Evolutionary conservation across 495 filamentous ascomycete genomes (phyloP), one percentile per base, ranked within the genome.

Genomic region (Cenococcum geophilum): DNA sequence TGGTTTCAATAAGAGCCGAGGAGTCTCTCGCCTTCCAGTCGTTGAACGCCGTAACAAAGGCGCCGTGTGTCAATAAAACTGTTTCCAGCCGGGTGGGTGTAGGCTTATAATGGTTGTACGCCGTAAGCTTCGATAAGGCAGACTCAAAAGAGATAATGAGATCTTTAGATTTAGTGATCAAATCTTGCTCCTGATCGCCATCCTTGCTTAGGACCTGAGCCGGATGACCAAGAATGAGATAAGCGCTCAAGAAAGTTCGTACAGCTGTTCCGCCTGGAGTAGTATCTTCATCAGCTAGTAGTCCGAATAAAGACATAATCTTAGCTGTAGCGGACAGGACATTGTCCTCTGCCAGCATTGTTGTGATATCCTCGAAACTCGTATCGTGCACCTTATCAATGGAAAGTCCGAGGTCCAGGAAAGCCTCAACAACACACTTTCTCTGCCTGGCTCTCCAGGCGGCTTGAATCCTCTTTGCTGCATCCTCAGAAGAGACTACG

Each of bases 11-110:
- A 35, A 98, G 74, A 4, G 90, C 87, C 49, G 84, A 87, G 0
- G 92, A 93, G 72, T 98, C 93, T 56, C 91, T 84, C 9, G 90
- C 82, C 72, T 97, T 96, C 93, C 93, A 98, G 10, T 91, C 87
- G 64, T 91, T 87, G 72, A 98, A 96, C 18, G 92, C 91, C 34
- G 90, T 91, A 68, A 88, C 85, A 71, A 95, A 98, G 1, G 89
- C 82, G 51, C 86, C 82, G 71, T 96, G 92, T 0, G 82, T 81
- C 57, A 87, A 82, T 14, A 82, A 81, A 6, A 92, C 76, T 9
- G 81, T 78, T 55, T 86, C 82, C 40, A 78, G 70, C 36, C 80
- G 63, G 0, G 72, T 78, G 35, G n/a, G 74, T 72, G 65, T 77
- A 6, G 72, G 69, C 0, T 34, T 63, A 48, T 70, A 77, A 34